Evolutionary conservation across 257 asterid species (phyloP).

Genomic region (Handroanthus guayacan): DNA sequence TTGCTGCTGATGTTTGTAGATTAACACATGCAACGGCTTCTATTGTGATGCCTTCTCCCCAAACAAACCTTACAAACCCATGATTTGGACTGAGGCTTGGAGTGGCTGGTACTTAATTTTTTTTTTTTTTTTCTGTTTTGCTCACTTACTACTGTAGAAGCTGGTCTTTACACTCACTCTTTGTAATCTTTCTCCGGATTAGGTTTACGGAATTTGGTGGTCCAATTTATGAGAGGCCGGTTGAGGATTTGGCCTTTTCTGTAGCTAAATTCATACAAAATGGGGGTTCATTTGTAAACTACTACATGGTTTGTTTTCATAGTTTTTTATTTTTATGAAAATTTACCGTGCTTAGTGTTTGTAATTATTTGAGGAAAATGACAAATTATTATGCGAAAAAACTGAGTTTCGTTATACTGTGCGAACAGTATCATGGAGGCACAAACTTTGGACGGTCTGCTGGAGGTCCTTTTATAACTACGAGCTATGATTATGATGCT

Average conservation of each 20-base stretch:
- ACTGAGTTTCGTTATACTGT: slow-evolving; percentile 4
- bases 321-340: background rate
- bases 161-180: background rate
- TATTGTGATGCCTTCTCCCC: slow-evolving; percentile 89
- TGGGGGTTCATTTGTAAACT: slow-evolving; percentile 90
- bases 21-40: slow-evolving; percentile 95
- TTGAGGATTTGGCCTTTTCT: slow-evolving; percentile 91
- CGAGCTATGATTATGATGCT: slow-evolving; percentile 96
- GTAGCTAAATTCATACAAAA: slow-evolving; percentile 88
- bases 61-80: slow-evolving; percentile 89
- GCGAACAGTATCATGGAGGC: slow-evolving; percentile 84
- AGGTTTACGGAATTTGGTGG: slow-evolving; percentile 97
- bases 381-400: background rate
- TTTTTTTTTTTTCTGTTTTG: background rate
- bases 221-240: slow-evolving; percentile 85
- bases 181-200: slow-evolving; percentile 33
- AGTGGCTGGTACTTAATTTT: slow-evolving; percentile 73
- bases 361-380: background rate
- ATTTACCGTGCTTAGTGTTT: background rate
- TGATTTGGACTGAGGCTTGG: slow-evolving; percentile 99
- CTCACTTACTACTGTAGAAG: background rate
- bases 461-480: slow-evolving; percentile 90
- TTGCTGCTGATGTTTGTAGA: slow-evolving; percentile 53
- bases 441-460: slow-evolving; percentile 94
- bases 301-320: slow-evolving; percentile 82